phyloP scores from a whole-genome alignment of 202 grass and related monocot genomes.

The Sporobolus alterniflorus region DNA sequence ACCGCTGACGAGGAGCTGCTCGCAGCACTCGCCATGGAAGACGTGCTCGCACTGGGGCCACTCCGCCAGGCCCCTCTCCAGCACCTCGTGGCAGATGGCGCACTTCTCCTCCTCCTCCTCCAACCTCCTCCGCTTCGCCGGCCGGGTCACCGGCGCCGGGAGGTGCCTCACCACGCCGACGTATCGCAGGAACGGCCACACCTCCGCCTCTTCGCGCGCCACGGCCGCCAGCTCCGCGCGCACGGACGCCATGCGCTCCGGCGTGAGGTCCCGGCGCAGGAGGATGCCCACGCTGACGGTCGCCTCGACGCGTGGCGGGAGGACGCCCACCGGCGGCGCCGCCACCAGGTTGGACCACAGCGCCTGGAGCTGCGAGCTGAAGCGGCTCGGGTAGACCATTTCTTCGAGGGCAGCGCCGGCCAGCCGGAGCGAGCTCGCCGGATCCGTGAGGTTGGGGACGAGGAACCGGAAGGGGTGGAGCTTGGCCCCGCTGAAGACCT shows the following conservation, averaged over 20 bases:
- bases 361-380: not conserved
- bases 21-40: not conserved
- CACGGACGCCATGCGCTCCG: not conserved
- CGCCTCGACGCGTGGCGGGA: not conserved
- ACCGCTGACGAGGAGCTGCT: not conserved
- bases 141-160: not conserved
- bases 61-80: not conserved
- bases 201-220: not conserved
- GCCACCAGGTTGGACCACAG: not conserved
- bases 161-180: not conserved
- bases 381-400: not conserved
- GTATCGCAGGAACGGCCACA: not conserved
- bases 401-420: not conserved
- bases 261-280: not conserved
- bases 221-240: not conserved
- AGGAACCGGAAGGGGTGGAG: not conserved
- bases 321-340: not conserved
- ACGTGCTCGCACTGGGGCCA: conserved; percentile 3
- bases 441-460: not conserved
- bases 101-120: no score
- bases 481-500: not conserved
- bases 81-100: not conserved
- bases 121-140: not conserved
- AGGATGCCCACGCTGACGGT: not conserved
- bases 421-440: not conserved